Conservation (phyloP, 225 moss, liverwort and hornwort species). For the Ulota crispa region DNA sequence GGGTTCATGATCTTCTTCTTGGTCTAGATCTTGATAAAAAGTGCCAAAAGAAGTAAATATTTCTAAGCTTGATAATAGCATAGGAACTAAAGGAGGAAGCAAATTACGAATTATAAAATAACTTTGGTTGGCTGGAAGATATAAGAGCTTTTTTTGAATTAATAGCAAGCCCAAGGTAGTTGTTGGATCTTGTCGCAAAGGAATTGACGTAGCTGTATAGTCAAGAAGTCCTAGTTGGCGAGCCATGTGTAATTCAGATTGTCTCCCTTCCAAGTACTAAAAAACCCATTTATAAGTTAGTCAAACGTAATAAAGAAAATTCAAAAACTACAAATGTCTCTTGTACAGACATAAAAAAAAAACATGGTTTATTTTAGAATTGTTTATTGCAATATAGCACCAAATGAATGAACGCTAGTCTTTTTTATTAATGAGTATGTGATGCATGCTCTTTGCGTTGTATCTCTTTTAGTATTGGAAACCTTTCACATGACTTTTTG, state of each 20-base stretch:
- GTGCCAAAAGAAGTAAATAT: constrained; percentile 36
- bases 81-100: constrained; percentile 40
- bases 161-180: constrained; percentile 27
- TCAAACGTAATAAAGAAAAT: not conserved
- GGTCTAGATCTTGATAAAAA: constrained; percentile 10
- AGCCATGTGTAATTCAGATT: constrained; percentile 41
- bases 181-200: constrained; percentile 24
- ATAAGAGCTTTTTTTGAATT: constrained; percentile 32
- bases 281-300: not conserved
- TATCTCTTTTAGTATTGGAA: too few relatives aligned
- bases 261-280: constrained; percentile 38
- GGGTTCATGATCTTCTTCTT: not conserved
- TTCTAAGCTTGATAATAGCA: constrained; percentile 42
- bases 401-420: too few relatives aligned
- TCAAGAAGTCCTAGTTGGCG: constrained; percentile 44
- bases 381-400: rapidly evolving
- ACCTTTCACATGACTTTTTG: too few relatives aligned
- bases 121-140: constrained; percentile 33
- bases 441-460: too few relatives aligned
- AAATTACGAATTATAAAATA: constrained; percentile 47
- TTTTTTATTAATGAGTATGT: too few relatives aligned
- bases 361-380: too few relatives aligned
- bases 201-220: constrained; percentile 16
- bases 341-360: too few relatives aligned
- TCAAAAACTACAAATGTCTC: rapidly evolving